These are phyloP conservation scores for Nitzschia sp. DNA, from an alignment of 108 stramenopile genomes.

Conservation along the genomic window DNA sequence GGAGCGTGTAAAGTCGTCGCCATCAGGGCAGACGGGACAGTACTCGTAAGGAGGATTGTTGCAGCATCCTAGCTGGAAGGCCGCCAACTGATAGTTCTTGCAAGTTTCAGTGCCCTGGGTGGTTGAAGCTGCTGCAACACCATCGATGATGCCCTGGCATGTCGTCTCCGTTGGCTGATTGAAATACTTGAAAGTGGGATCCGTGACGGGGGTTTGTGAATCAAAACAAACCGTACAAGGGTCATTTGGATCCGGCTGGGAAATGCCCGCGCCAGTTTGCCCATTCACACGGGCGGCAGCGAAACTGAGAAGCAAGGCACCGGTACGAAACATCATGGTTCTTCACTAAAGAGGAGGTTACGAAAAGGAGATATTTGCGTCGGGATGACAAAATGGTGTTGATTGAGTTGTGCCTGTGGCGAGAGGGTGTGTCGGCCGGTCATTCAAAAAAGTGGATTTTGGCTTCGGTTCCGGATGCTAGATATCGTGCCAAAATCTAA, in stretches of 20 bases:
- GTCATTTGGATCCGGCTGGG: conserved; percentile 5
- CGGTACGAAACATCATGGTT: not conserved
- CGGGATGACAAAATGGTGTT: too few species aligned
- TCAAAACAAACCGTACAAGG: conserved; percentile 12
- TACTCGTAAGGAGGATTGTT: not conserved
- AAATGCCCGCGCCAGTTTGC: not conserved
- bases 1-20: not conserved
- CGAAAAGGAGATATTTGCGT: too few species aligned
- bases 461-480: too few species aligned
- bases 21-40: conserved; percentile 28
- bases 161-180: not conserved
- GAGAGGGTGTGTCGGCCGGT: too few species aligned
- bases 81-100: conserved; percentile 22
- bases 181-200: not conserved
- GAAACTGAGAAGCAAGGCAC: not conserved
- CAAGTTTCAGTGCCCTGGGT: conserved; percentile 9
- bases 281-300: not conserved
- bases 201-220: not conserved
- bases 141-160: not conserved
- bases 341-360: too few species aligned
- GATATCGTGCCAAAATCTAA: too few species aligned
- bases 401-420: too few species aligned
- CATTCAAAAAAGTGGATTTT: too few species aligned
- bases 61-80: conserved; percentile 37
- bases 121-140: not conserved